Evolutionary conservation across 2,329 filamentous ascomycete species (phyloP), one percentile per base, ranked within the genome.

Genomic region (Madurella mycetomatis): DNA sequence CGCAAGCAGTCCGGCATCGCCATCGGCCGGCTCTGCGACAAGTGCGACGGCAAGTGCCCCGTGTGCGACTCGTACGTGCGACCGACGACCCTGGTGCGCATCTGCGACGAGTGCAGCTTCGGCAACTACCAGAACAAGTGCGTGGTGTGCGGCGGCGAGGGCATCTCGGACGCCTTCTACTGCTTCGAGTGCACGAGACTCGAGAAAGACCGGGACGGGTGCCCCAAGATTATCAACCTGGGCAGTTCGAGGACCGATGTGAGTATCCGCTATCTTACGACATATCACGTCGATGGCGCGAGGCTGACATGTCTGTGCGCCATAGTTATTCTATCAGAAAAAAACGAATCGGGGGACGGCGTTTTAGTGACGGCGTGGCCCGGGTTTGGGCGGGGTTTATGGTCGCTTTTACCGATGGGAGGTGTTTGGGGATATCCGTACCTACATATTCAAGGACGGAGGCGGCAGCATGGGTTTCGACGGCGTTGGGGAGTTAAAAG

Each of bases 51-150:
- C 73, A 99, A 99, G 79, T 99, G 94, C 69, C 94, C 94, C 62
- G 92, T 99, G 58, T 99, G 94, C 84, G 94, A 99, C 72, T 95
- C 90, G 58, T 99, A 99, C 82, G 94, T 99, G 60, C 92, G 94
- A 15, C 94, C 94, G 12, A 99, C 94, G 30, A 97, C 94, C 9
- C 86, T 97, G 54, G 94, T 95, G 57, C 90, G 92, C 68, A 97
- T 99, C 77, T 99, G 94, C 79, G 94, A 99, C 78, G 94, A 99
- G 76, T 99, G 94, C 80, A 92, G 89, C 70, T 99, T 99, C 72
- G 94, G 94, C 69, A 99, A 99, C 81, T 99, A 96, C 79, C 94
- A 97, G 77, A 99, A 99, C 79, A 99, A 99, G 74, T 99, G 94
- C 71, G 91, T 99, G 64, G 94, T 99, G 42, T 99, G 94, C 74